phyloP scores from a whole-genome alignment of 2,329 filamentous ascomycete genomes.

The Phaeophleospora eucalypticola region DNA sequence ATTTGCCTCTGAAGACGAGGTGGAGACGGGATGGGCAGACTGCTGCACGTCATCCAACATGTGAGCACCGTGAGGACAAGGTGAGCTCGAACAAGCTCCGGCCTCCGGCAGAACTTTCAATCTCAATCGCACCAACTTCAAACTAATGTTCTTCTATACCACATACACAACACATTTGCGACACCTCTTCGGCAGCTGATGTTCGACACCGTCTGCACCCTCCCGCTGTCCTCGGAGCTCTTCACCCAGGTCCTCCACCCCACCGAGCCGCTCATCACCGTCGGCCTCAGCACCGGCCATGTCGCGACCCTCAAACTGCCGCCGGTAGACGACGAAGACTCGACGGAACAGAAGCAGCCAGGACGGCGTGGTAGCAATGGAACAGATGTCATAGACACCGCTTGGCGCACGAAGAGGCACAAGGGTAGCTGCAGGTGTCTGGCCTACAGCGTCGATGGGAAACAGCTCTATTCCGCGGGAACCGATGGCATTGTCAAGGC shows the following conservation, averaged over 20 bases:
- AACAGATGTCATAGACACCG: constrained; percentile 70
- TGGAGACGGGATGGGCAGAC: too few species aligned
- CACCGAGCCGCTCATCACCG: constrained; percentile 74
- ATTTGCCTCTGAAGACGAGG: too few species aligned
- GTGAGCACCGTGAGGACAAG: too few species aligned
- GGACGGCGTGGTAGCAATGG: constrained; percentile 51
- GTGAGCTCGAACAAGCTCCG: too few species aligned
- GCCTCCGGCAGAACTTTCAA: not conserved
- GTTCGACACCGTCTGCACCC: constrained; percentile 88
- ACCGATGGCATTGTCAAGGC: constrained; percentile 62
- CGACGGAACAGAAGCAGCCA: constrained; percentile 25
- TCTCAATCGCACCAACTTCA: not conserved
- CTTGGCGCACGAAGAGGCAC: constrained; percentile 84
- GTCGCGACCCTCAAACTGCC: constrained; percentile 78
- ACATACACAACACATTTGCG: too few species aligned
- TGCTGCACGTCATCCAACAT: not conserved
- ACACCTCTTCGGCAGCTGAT: too few species aligned
- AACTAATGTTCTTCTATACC: too few species aligned
- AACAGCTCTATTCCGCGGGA: constrained; percentile 58
- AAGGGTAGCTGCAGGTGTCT: constrained; percentile 88
- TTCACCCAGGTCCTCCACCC: constrained; percentile 88
- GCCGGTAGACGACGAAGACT: constrained; percentile 40
- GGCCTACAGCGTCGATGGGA: constrained; percentile 73
- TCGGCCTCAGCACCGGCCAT: constrained; percentile 79
- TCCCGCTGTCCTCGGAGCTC: constrained; percentile 79